phyloP scores from a whole-genome alignment of 2,329 filamentous ascomycete species.

The Helminthosporium solani region DNA sequence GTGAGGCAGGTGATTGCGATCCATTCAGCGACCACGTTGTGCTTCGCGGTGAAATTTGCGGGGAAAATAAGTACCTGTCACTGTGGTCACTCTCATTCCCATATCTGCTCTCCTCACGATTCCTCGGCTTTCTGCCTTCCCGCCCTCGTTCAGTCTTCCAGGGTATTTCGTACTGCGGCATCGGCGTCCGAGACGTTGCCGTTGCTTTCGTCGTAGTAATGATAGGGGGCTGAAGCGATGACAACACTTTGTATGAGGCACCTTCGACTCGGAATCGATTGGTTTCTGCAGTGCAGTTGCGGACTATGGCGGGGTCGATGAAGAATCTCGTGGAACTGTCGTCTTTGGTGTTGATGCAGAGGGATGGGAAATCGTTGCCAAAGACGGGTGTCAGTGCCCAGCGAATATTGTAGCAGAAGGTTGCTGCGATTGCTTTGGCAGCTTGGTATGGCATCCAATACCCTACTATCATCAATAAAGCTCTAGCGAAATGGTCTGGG shows the following conservation, averaged over 20 bases:
- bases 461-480: conserved; percentile 61
- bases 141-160: conserved; percentile 11
- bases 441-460: conserved; percentile 96
- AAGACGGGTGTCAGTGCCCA: conserved; percentile 88
- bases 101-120: conserved; percentile 44
- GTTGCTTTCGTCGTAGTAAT: not conserved
- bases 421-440: conserved; percentile 82
- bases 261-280: conserved; percentile 37
- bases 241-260: conserved; percentile 12
- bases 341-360: conserved; percentile 67
- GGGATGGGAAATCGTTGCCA: conserved; percentile 72
- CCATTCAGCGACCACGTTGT: conserved; percentile 47
- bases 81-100: conserved; percentile 45
- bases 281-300: conserved; percentile 40
- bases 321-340: conserved; percentile 57
- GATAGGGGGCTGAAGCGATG: not conserved
- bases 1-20: conserved; percentile 19
- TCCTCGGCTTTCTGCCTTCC: conserved; percentile 11
- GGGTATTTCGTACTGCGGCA: conserved; percentile 14
- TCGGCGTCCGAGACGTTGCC: conserved; percentile 12
- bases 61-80: conserved; percentile 41
- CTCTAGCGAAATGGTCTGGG: not conserved
- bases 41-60: conserved; percentile 42
- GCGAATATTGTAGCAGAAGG: conserved; percentile 84
- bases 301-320: conserved; percentile 44